These are phyloP conservation scores for Eutrema japonicum DNA, from an alignment of 345 rosid species.

Conservation along the genomic window DNA sequence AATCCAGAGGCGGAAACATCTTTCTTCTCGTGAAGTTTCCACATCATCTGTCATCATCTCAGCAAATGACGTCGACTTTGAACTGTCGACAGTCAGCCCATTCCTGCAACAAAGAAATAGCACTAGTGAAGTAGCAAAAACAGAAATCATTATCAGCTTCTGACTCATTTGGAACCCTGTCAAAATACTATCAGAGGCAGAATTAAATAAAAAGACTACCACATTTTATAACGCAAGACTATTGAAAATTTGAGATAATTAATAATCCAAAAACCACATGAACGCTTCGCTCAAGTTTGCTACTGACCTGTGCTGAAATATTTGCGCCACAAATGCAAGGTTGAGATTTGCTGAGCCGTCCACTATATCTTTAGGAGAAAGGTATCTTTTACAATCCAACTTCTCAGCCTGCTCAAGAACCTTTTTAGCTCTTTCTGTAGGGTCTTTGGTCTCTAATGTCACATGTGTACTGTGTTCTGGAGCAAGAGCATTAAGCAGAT, in stretches of 20 bases:
- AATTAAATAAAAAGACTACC: slow-evolving; percentile 1
- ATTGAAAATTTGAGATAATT: background rate
- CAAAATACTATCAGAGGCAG: slow-evolving; percentile 5
- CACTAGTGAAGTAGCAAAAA: slow-evolving; percentile 16
- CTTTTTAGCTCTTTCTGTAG: slow-evolving; percentile 74
- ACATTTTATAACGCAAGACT: background rate
- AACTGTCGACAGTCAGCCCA: slow-evolving; percentile 71
- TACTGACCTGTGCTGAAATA: slow-evolving; percentile 86
- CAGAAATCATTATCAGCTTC: slow-evolving; percentile 5
- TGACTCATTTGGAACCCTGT: slow-evolving; percentile 2
- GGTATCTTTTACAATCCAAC: slow-evolving; percentile 85
- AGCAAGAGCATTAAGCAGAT: slow-evolving; percentile 91
- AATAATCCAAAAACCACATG: slow-evolving; percentile 3
- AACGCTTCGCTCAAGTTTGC: slow-evolving; percentile 2
- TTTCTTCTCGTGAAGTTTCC: slow-evolving; percentile 93
- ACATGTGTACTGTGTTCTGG: slow-evolving; percentile 70
- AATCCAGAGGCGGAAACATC: slow-evolving; percentile 98
- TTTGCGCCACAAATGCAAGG: slow-evolving; percentile 95
- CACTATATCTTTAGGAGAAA: slow-evolving; percentile 87
- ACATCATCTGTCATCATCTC: slow-evolving; percentile 99
- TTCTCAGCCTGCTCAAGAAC: slow-evolving; percentile 95
- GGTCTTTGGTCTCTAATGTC: slow-evolving; percentile 62
- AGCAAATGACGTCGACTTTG: slow-evolving; percentile 66
- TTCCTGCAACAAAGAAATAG: slow-evolving; percentile 61
- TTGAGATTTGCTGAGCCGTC: slow-evolving; percentile 98